Evolutionary conservation across 192 early-diverging fungal genomes (phyloP).

Genomic region (Entomortierella parvispora): DNA sequence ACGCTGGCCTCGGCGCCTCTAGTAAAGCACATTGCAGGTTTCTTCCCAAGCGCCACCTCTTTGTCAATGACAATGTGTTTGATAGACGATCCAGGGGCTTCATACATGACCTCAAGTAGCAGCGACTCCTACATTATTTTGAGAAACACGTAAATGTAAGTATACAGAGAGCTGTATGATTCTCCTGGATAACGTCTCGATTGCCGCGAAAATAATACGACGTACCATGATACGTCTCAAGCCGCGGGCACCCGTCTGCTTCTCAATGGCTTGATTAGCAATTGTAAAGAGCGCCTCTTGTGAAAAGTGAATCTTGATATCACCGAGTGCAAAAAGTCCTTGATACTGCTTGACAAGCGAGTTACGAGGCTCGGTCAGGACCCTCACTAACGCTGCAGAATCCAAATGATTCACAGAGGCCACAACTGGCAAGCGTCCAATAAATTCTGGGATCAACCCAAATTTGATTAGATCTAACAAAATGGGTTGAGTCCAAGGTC

Average conservation of each 20-base stretch:
- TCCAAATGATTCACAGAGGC: conserved; percentile 77
- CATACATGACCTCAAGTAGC: conserved; percentile 85
- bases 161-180: neutral
- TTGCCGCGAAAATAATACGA: neutral
- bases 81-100: conserved; percentile 77
- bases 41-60: conserved; percentile 70
- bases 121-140: conserved; percentile 73
- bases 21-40: conserved; percentile 70
- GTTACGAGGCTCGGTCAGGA: conserved; percentile 86
- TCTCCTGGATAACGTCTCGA: no score
- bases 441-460: conserved; percentile 91
- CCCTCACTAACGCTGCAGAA: conserved; percentile 74
- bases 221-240: conserved; percentile 86
- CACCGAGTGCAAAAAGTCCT: conserved; percentile 73
- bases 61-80: conserved; percentile 78
- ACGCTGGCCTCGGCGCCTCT: conserved; percentile 48
- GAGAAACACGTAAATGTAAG: no score
- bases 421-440: conserved; percentile 88
- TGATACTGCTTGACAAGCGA: conserved; percentile 85
- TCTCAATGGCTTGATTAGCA: conserved; percentile 79
- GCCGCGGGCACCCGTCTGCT: conserved; percentile 89
- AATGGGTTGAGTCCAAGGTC: neutral
- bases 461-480: conserved; percentile 80
- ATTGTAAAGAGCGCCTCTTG: conserved; percentile 72
- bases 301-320: conserved; percentile 78